Evolutionary conservation across 371 early-diverging fungal species (phyloP), one percentile per base, ranked within the genome.

Genomic region (Mortierella sp.): DNA sequence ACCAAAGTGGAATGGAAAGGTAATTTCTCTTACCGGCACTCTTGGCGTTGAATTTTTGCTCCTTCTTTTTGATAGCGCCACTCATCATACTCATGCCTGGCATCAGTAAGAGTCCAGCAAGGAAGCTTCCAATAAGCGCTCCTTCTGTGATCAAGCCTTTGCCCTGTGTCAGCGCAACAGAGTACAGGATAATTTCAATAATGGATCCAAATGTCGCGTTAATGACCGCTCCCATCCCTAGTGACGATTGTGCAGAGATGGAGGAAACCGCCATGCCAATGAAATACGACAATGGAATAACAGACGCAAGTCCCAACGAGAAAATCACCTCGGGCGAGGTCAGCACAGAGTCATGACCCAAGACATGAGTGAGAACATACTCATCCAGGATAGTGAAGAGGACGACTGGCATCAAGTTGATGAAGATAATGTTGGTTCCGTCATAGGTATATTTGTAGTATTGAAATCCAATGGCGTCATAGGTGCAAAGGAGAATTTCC

Each of bases 181-280:
- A 85, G 83, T 98, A 98, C 47, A 98, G 84, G 54, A 98, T 95
- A 64, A 98, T 93, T 83, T 98, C 98, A 62, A 98, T 93, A 34
- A 98, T 96, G 54, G 94, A 94, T 64, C 98, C 98, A 84, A 98
- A 98, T 0, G 99, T 96, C 17, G 99, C 99, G 84, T 98, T 98
- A 76, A 98, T 93, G 34, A 97, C 97, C 0, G 98, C 96, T 28
- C 97, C 98, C 65, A 98, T 84, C 37, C 93, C 95, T 72, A 96
- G 85, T 45, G 93, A 93, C 7, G 96, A 94, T 81, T 98, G 97
- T 10, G 98, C 97, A 13, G 96, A 95, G 75, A 98, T 96, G 22
- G 96, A 95, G 34, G 96, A 93, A 40, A 98, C 96, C 0, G 95
- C 96, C 95, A 96, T 96, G 28, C 99, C 99, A 81, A 98, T 97